Base-by-base conservation (phyloP, 768 basidiomycete species). In the Ramaria rubella region DNA sequence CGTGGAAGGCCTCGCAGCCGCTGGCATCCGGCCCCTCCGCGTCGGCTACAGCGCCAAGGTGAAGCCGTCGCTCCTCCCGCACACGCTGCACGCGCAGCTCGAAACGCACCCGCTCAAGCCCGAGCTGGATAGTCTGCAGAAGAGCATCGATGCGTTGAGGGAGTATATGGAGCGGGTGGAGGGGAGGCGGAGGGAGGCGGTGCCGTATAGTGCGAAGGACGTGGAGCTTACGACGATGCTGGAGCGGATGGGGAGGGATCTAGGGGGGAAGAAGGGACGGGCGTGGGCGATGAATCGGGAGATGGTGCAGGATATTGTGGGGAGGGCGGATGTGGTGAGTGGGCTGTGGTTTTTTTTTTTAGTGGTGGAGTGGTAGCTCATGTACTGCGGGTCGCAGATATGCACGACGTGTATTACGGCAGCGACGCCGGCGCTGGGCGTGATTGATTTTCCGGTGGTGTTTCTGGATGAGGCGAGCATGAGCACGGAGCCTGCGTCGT, bases 391-490 rank as follows among this genome's bases (percentile, higher is more conserved):
- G n/a, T n/a, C n/a, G n/a, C 62, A 87, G 84, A 82, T 94, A 55
- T 94, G 92, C 68, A 90, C 92, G 12, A 94, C 92, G 3, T 93
- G 90, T 66, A 81, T 94, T 49, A 85, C 88, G 0, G 81, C 90
- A 14, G 88, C 84, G 9, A 82, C 81, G 21, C 68, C 71, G 19
- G 75, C 81, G 0, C 70, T 94, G 53, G 81, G 82, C 58, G 79
- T 85, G 6, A 76, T 83, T 17, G 94, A 96, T 67, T 94, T 96
- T 65, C 94, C 94, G 2, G 81, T 95, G 30, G 93, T 96, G 1
- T 94, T 95, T 64, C 71, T 96, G 14, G 94, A 97, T 65, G 94
- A 97, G 69, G 94, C 94, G 1, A 91, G 90, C 7, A 95, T 96
- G 92, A 92, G 90, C 30, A 95, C 93, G 2, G 94, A 97, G 70